Evolutionary conservation across 495 filamentous ascomycete species (phyloP).

Genomic region (Elasticomyces elasticus): DNA sequence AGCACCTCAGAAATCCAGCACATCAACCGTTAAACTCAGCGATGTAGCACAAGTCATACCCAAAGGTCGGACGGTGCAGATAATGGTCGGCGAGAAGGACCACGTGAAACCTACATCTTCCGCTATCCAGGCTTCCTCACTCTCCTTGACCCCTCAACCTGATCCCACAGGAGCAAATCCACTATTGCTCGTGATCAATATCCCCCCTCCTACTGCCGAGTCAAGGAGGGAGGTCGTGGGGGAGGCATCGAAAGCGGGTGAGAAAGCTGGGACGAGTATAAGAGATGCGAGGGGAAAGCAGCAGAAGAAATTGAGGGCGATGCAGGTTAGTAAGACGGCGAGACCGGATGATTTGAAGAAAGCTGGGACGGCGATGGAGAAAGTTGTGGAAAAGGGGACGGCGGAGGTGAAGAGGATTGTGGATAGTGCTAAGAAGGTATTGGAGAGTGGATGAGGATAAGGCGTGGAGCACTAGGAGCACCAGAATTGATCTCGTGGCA

Average conservation of each 20-base stretch:
- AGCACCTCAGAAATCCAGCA: constrained; percentile 32
- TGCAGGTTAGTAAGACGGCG: constrained; percentile 46
- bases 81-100: constrained; percentile 56
- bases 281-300: constrained; percentile 48
- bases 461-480: too few relatives aligned
- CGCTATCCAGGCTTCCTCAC: constrained; percentile 57
- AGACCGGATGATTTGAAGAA: constrained; percentile 58
- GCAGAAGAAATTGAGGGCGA: constrained; percentile 55
- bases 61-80: constrained; percentile 54
- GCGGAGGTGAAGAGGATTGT: constrained; percentile 58
- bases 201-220: constrained; percentile 61
- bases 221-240: constrained; percentile 44
- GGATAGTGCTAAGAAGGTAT: constrained; percentile 51
- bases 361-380: constrained; percentile 53
- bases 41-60: constrained; percentile 71
- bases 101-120: constrained; percentile 63
- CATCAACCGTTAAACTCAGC: constrained; percentile 46
- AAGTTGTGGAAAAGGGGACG: constrained; percentile 59
- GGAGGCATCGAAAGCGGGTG: constrained; percentile 50
- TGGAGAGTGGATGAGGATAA: constrained; percentile 35
- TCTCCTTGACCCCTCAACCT: constrained; percentile 61
- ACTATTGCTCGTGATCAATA: constrained; percentile 61
- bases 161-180: constrained; percentile 49
- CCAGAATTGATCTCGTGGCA: too few relatives aligned
- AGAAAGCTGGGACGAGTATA: constrained; percentile 44